These are phyloP conservation scores for Hericium erinaceus DNA, from an alignment of 768 basidiomycete genomes.

Conservation along the genomic window DNA sequence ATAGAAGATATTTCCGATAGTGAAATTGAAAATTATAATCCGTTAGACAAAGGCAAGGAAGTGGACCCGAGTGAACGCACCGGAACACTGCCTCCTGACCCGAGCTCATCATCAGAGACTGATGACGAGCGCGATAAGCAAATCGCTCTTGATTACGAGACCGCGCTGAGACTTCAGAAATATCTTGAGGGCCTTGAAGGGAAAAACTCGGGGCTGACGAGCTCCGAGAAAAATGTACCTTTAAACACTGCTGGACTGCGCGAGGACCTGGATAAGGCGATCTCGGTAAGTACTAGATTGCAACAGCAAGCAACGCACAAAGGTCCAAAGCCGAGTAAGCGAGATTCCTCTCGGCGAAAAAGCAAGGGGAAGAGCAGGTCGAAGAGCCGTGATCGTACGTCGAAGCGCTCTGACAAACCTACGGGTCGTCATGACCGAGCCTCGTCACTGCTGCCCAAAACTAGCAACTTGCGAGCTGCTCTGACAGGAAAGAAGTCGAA, in stretches of 20 bases:
- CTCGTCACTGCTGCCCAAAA: neutral
- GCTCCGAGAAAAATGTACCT: neutral
- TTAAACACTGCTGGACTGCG: neutral
- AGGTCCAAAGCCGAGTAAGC: no score
- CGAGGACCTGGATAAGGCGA: no score
- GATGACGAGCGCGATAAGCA: neutral
- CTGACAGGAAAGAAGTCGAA: neutral
- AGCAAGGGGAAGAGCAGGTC: no score
- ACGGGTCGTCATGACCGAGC: neutral
- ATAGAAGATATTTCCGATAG: no score
- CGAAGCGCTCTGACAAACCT: neutral
- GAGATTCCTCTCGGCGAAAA: no score
- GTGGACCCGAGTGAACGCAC: neutral
- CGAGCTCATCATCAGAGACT: neutral
- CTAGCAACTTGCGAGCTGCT: neutral
- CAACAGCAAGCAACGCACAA: no score
- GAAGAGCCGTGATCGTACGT: no score
- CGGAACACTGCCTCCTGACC: neutral
- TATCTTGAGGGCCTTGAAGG: neutral
- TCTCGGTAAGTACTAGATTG: no score
- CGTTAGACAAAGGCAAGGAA: neutral
- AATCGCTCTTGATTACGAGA: neutral
- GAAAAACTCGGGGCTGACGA: neutral
- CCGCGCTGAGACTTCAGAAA: neutral
- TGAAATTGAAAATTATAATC: no score